Evolutionary conservation across 208 protist species (phyloP).

Genomic region (Leishmania braziliensis): DNA sequence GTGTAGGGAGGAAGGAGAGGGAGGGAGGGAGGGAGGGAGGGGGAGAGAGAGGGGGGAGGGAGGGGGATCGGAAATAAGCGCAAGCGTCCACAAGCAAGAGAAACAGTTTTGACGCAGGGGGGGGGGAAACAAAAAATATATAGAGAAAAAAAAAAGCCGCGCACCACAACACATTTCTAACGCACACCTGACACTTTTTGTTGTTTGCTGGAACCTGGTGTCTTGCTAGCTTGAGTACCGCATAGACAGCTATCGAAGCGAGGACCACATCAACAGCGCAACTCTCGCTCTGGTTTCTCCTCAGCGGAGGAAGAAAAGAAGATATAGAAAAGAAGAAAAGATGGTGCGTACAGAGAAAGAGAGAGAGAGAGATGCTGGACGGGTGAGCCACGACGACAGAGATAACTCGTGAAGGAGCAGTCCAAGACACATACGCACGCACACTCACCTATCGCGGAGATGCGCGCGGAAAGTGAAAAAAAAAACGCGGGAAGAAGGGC

Average conservation of each 20-base stretch:
- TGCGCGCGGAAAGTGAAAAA: background rate
- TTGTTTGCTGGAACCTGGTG: too few species aligned
- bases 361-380: background rate
- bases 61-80: background rate
- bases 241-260: background rate
- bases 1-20: too few species aligned
- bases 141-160: slow-evolving; percentile 10
- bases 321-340: background rate
- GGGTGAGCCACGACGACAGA: background rate
- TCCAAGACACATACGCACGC: background rate
- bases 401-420: background rate
- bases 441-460: background rate
- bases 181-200: background rate
- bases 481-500: background rate
- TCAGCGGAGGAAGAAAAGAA: background rate
- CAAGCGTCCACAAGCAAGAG: background rate
- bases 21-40: background rate
- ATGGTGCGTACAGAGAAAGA: background rate
- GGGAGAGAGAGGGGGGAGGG: background rate
- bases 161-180: slow-evolving; percentile 14
- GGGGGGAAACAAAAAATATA: background rate
- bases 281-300: background rate
- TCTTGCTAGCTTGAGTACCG: too few species aligned
- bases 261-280: background rate
- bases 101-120: background rate